These are phyloP conservation scores for Schizophyllum amplum DNA, from an alignment of 1,284 basidiomycete species.

Conservation along the genomic window DNA sequence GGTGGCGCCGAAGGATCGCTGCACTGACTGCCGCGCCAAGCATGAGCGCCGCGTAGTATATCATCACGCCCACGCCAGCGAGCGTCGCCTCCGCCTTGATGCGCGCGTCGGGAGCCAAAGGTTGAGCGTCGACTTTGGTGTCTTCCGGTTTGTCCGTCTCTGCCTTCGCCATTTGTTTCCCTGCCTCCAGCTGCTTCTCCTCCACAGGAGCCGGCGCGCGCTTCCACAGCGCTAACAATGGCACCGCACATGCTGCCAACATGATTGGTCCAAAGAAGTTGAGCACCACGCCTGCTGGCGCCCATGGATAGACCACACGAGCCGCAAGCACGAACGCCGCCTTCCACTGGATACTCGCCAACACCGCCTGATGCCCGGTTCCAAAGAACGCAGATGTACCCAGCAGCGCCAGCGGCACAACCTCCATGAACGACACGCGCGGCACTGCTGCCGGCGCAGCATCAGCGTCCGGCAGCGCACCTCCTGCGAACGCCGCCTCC, in stretches of 20 bases:
- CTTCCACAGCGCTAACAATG: conserved; percentile 86
- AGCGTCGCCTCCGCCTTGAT: conserved; percentile 33
- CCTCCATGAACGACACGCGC: conserved; percentile 55
- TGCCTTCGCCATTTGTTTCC: not conserved
- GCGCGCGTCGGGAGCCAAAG: conserved; percentile 19
- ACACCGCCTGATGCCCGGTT: conserved; percentile 88
- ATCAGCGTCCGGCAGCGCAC: conserved; percentile 29
- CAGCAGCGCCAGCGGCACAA: conserved; percentile 70
- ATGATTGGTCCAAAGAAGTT: conserved; percentile 78
- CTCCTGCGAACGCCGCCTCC: conserved; percentile 37
- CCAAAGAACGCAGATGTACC: conserved; percentile 73
- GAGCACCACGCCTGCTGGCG: conserved; percentile 69
- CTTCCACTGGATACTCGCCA: conserved; percentile 95
- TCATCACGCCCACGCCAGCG: conserved; percentile 54
- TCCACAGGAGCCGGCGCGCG: conserved; percentile 45
- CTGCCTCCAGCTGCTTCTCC: not conserved
- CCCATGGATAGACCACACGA: conserved; percentile 65
- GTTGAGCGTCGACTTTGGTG: conserved; percentile 6
- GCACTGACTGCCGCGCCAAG: conserved; percentile 70
- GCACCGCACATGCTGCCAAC: conserved; percentile 56
- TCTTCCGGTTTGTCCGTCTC: not conserved
- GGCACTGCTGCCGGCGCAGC: conserved; percentile 15
- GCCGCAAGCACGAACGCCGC: conserved; percentile 75
- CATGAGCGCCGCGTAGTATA: conserved; percentile 65
- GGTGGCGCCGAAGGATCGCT: conserved; percentile 74